Evolutionary conservation across 2,329 filamentous ascomycete species (phyloP).

Genomic region (Gliomastix tumulicola): DNA sequence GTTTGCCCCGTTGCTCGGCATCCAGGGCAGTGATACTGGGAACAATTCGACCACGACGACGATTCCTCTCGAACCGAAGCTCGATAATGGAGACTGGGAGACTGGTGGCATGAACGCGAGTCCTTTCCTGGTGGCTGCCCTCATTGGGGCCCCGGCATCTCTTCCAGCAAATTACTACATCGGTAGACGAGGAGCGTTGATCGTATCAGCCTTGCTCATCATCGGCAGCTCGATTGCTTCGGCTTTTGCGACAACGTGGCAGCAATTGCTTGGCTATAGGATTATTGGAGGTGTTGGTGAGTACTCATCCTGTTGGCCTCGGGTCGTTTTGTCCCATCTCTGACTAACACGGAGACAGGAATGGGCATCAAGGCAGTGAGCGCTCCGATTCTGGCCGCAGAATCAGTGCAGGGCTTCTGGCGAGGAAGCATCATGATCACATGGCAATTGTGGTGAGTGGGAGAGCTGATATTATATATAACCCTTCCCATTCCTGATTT

Average conservation of each 20-base stretch:
- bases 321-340: neutral
- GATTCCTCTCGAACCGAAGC: too few relatives aligned
- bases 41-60: conserved; percentile 7
- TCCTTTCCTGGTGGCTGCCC: conserved; percentile 26
- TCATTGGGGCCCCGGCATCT: conserved; percentile 25
- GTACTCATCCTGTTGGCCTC: too few relatives aligned
- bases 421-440: conserved; percentile 14
- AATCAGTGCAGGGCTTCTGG: conserved; percentile 27
- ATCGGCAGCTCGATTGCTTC: conserved; percentile 27
- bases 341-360: conserved; percentile 8
- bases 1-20: conserved; percentile 8
- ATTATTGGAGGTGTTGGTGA: conserved; percentile 22
- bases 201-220: conserved; percentile 26
- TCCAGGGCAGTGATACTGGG: neutral
- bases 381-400: conserved; percentile 27
- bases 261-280: conserved; percentile 15
- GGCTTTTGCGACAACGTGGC: conserved; percentile 20
- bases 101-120: conserved; percentile 25
- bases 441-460: conserved; percentile 9
- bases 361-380: conserved; percentile 32
- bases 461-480: too few relatives aligned
- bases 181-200: conserved; percentile 28
- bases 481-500: too few relatives aligned
- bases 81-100: too few relatives aligned
- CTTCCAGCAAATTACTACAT: conserved; percentile 27